Evolutionary conservation across 1,284 basidiomycete species (phyloP), one percentile per base, ranked within the genome.

Genomic region (Mycena citricolor): DNA sequence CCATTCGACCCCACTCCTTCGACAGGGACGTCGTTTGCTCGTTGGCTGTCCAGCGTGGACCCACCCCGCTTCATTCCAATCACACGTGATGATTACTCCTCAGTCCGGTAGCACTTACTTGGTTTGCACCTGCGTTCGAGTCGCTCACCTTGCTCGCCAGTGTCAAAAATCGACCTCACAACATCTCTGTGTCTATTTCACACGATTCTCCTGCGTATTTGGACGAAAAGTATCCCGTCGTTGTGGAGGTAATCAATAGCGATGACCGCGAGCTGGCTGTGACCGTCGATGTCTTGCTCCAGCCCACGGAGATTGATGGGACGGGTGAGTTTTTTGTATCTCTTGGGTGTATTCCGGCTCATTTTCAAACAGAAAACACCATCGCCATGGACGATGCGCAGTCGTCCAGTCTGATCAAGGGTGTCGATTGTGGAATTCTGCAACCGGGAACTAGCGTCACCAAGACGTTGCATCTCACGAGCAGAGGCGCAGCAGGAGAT

Each of bases 251-350:
- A 11, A 75, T 66, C 5, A 93, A 90, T 57, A 58, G 67, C 4
- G 90, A 94, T 59, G 75, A 77, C 21, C 69, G 79, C 14, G 72
- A 79, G 16, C 63, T 94, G 16, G 76, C 84, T 5, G 64, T 90
- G n/a, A 62, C 73, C 4, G 67, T 91, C 6, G 86, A 90, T 47
- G 76, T 87, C 2, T 70, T 92, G 36, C 62, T 94, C 25, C 89
- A 92, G 47, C 89, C 90, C 3, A 77, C 80, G 1, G 86, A 89
- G 52, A 69, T 80, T 38, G 89, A 92, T 51, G 79, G 81, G 44
- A 80, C 86, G 17, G 75, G 89, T 89, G 51, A 30, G 79, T 68
- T 14, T 24, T 43, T 22, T 24, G 26, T 28, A 20, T 13, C 29
- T 34, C 5, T 33, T 21, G 20, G 42, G 19, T 14, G 25, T 32